These are phyloP conservation scores for Jamesozyma lodderae DNA, from an alignment of 805 yeast genomes.

Conservation along the genomic window DNA sequence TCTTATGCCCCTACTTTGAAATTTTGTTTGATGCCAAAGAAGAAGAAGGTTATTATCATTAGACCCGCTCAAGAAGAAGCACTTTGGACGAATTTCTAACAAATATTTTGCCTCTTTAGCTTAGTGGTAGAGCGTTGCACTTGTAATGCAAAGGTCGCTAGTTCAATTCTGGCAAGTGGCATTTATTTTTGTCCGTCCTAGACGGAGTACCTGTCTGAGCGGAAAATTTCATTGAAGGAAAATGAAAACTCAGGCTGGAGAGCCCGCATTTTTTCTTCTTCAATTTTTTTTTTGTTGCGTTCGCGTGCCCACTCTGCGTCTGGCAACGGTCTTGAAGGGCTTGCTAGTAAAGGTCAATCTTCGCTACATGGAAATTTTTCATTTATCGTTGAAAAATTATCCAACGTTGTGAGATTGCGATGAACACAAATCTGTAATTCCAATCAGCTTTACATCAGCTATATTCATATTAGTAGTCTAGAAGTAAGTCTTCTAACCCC, in stretches of 20 bases:
- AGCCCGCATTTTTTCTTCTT: too few relatives aligned
- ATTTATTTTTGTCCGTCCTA: constrained; percentile 24
- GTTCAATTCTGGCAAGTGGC: constrained; percentile 88
- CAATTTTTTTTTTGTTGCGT: too few relatives aligned
- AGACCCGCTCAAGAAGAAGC: too few relatives aligned
- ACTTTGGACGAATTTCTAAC: too few relatives aligned
- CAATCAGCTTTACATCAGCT: not conserved
- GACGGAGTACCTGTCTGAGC: not conserved
- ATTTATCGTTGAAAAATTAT: not conserved
- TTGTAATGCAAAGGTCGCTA: constrained; percentile 98
- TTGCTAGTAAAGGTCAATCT: not conserved
- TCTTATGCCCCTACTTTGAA: too few relatives aligned
- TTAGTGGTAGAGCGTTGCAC: constrained; percentile 99
- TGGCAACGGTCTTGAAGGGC: not conserved
- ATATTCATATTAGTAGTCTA: not conserved
- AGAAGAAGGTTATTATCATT: too few relatives aligned
- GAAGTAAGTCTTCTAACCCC: not conserved
- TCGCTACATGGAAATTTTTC: not conserved
- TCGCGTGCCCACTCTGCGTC: not conserved
- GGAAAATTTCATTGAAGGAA: not conserved
- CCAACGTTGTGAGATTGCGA: not conserved
- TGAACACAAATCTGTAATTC: not conserved
- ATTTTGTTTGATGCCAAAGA: too few relatives aligned
- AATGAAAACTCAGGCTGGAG: too few relatives aligned
- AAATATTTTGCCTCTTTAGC: constrained; percentile 76